A percentile compares a stretch with the other conserved stretches of the same genome.
phyloP scores from a whole-genome alignment of 129 eudicot genomes.

The Heracleum sosnowskyi region DNA sequence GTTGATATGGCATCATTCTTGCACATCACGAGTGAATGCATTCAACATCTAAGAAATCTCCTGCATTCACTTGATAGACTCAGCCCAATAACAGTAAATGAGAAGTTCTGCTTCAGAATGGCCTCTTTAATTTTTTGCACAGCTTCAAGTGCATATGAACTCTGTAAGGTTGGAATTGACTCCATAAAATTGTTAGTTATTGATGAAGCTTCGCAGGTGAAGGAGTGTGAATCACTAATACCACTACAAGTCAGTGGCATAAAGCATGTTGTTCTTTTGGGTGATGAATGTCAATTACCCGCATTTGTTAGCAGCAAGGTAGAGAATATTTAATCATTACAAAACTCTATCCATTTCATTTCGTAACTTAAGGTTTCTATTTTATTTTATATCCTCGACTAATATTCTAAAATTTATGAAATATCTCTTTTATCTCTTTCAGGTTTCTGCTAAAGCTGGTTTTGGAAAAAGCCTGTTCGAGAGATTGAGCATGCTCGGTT shows the following conservation, averaged over 20 bases:
- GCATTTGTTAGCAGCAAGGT: slow-evolving; percentile 15
- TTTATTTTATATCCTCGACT: not conserved
- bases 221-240: slow-evolving; percentile 13
- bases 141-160: slow-evolving; percentile 23
- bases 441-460: slow-evolving; percentile 11
- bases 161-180: not conserved
- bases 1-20: not conserved
- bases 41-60: slow-evolving; percentile 19
- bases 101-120: slow-evolving; percentile 20
- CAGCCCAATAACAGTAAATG: not conserved
- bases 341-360: not conserved
- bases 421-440: not conserved
- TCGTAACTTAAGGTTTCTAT: not conserved
- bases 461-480: slow-evolving; percentile 16
- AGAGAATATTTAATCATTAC: not conserved
- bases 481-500: slow-evolving; percentile 13
- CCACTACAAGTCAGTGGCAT: slow-evolving; percentile 4
- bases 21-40: slow-evolving; percentile 13
- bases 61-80: slow-evolving; percentile 12
- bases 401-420: not conserved
- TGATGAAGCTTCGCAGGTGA: slow-evolving; percentile 18
- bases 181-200: slow-evolving; percentile 10
- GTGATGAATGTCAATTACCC: slow-evolving; percentile 18
- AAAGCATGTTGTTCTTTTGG: slow-evolving; percentile 10
- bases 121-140: slow-evolving; percentile 34